These are phyloP conservation scores for Climacium dendroides DNA, from an alignment of 225 moss, liverwort and hornwort species.

Conservation along the genomic window DNA sequence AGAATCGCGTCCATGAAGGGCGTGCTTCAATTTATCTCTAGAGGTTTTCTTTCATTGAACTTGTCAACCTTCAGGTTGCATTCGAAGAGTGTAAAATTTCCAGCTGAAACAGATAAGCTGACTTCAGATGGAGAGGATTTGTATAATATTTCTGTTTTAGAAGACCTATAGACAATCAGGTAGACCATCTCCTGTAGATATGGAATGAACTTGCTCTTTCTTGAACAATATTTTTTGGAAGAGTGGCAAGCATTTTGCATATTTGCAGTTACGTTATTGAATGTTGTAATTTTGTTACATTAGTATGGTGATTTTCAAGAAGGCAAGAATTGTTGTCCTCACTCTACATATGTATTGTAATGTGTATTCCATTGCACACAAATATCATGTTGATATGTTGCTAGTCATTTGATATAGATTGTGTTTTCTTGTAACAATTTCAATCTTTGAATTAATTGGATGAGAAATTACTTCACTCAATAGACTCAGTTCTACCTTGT, in stretches of 20 bases:
- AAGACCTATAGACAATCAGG: not conserved
- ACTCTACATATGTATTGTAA: not conserved
- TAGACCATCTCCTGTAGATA: not conserved
- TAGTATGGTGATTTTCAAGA: not conserved
- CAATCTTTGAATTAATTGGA: not conserved
- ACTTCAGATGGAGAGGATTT: not conserved
- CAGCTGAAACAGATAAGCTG: not conserved
- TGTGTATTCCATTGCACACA: not conserved
- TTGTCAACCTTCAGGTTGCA: not conserved
- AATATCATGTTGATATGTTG: not conserved
- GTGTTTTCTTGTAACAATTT: not conserved
- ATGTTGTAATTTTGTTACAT: not conserved
- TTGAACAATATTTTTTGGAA: not conserved
- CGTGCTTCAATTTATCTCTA: not conserved
- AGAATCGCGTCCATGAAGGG: not conserved
- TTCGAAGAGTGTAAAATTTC: not conserved
- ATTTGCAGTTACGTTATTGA: not conserved
- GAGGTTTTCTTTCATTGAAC: not conserved
- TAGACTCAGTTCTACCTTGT: not conserved
- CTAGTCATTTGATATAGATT: not conserved
- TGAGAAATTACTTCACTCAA: not conserved
- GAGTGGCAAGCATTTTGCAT: not conserved
- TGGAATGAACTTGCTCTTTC: not conserved
- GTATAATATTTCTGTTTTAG: not conserved
- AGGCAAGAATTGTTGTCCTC: not conserved